Evolutionary conservation across 2,329 filamentous ascomycete species (phyloP), one percentile per base, ranked within the genome.

Genomic region (Colletotrichum musicola): DNA sequence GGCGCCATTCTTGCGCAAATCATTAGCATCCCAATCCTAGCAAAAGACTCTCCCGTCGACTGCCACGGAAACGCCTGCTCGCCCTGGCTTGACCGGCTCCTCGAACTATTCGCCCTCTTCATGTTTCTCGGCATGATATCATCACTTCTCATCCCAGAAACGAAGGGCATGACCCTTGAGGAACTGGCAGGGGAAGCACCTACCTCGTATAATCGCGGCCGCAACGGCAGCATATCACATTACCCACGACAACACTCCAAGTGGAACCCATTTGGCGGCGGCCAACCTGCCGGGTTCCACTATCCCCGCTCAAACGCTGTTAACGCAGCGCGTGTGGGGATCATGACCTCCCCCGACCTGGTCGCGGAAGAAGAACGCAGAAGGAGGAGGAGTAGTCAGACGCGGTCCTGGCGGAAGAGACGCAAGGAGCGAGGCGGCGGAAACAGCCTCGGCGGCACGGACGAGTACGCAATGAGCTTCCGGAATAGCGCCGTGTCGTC

Each of bases 41-140:
- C 85, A 18, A 85, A 86, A 38, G 91, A 89, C 27, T 81, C 86
- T 0, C 79, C 82, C 0, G 80, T 82, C 7, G 77, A 82, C 16
- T 87, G 86, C 68, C 80, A 82, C 20, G 85, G 86, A 0, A 83
- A 79, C 1, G 74, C 74, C 7, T 88, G 86, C 72, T 81, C 82
- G 1, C 84, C 85, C 0, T 92, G 90, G 86, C 84, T 95, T 62
- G 86, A 92, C 77, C 89, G 91, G 64, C 86, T 95, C 44, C 90
- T 95, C 82, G 86, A 93, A 77, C 91, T 94, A 44, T 94, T 93
- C 78, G 91, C 92, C 0, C 83, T 93, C 10, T 94, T 95, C 83
- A 95, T 94, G 93, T 83, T 95, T 6, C 85, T 87, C 59, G 93
- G 93, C 42, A 86, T 88, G 54, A 79, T 93, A 54, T 88, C 89